These are phyloP conservation scores for Helianthus tuberosus DNA, from an alignment of 129 eudicot genomes.

Conservation along the genomic window DNA sequence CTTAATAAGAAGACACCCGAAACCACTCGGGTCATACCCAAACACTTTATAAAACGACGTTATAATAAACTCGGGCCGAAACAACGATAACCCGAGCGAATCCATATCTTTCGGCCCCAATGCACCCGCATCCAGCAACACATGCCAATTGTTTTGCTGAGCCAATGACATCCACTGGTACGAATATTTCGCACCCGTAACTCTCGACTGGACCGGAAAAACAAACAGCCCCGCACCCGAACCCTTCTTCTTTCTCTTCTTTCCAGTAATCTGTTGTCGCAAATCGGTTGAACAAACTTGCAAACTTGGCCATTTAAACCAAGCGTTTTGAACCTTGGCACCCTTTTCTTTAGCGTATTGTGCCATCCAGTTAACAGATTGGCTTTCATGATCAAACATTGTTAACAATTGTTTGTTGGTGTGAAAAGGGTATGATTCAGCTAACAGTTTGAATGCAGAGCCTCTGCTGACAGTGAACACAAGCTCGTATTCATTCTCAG, in stretches of 20 bases:
- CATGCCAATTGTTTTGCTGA: conserved; percentile 97
- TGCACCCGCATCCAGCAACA: conserved; percentile 92
- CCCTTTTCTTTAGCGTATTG: conserved; percentile 84
- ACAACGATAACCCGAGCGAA: conserved; percentile 83
- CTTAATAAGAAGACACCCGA: conserved; percentile 88
- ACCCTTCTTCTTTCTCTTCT: conserved; percentile 75
- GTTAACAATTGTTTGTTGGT: conserved; percentile 80
- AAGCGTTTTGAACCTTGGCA: conserved; percentile 77
- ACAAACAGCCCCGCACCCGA: conserved; percentile 83
- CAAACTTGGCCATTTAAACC: conserved; percentile 94
- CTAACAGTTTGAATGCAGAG: conserved; percentile 83
- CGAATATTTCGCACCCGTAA: conserved; percentile 90
- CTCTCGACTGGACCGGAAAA: conserved; percentile 96
- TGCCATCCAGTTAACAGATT: conserved; percentile 93
- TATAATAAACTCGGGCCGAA: conserved; percentile 90
- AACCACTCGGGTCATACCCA: conserved; percentile 93
- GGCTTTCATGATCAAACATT: conserved; percentile 98
- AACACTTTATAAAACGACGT: conserved; percentile 92
- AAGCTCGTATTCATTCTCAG: conserved; percentile 85
- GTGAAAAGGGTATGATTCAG: conserved; percentile 93
- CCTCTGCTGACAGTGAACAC: conserved; percentile 94
- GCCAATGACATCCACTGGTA: conserved; percentile 98
- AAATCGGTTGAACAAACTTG: conserved; percentile 81
- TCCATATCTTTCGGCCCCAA: conserved; percentile 99
- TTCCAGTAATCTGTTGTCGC: conserved; percentile 62